Base-by-base conservation (phyloP, 345 rosid genomes). In the Carallia pectinifolia region DNA sequence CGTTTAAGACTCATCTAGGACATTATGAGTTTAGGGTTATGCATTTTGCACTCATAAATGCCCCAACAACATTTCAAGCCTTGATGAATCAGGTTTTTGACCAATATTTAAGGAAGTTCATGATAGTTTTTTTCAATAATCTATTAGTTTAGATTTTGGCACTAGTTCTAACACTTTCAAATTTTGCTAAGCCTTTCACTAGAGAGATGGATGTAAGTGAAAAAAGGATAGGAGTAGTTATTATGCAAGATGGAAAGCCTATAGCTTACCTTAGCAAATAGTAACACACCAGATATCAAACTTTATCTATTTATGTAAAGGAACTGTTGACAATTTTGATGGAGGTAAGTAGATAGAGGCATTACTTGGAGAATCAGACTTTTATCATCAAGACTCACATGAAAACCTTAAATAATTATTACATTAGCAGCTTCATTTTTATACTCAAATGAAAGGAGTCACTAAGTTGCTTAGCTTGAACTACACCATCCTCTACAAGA, bases 391-490 rank as follows among this genome's bases (percentile, higher is more conserved):
- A 18, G 4, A 65, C 58, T 2, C 19, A 65, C 39, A 65, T 1
- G 8, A 29, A 0, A 27, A 1, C 15, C 9, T 64, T 1, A 44
- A 48, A 1, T 12, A 40, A 6, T n/a, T 47, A 0, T 1, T 64
- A 0, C 4, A 64, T 0, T 0, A 50, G 0, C 0, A 65, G 13
- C 4, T 38, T 2, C 0, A 15, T 2, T 5, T 17, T 0, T 29
- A 31, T 2, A 17, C 5, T 37, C 8, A 38, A n/a, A 1, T 17
- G 7, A 17, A 17, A 13, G 3, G 30, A 5, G 0, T 18, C 0
- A 38, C 65, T 17, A 38, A 62, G n/a, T 5, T 62, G 1, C 1
- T n/a, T 16, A 6, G 48, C 8, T 19, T 18, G 6, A 44, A 65
- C 5, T 65, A 48, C 10, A 12, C 10, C 3, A 65, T 65, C 48